Conservation (phyloP, 768 basidiomycete genomes). For the Tulasnella sp. region DNA sequence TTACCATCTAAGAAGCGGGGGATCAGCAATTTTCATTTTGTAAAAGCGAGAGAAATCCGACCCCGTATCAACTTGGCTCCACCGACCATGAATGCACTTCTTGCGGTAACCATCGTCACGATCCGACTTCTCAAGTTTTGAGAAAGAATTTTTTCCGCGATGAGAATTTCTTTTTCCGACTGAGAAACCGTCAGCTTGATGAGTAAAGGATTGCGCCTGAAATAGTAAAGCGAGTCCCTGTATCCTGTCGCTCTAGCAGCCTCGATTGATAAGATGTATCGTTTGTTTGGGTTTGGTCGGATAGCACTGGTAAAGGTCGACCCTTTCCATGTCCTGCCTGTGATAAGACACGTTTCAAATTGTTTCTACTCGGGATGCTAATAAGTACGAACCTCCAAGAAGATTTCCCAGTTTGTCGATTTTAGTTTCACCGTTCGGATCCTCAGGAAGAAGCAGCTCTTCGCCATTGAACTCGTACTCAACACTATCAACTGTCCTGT, state of each 20-base stretch:
- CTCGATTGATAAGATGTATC: conserved; percentile 95
- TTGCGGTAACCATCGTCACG: conserved; percentile 84
- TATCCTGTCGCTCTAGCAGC: conserved; percentile 93
- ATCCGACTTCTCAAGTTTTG: conserved; percentile 80
- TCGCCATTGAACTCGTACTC: conserved; percentile 75
- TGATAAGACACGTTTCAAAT: not conserved
- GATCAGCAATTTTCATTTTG: not conserved
- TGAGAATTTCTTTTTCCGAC: conserved; percentile 84
- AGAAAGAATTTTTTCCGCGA: conserved; percentile 75
- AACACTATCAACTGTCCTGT: conserved; percentile 42
- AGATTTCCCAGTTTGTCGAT: conserved; percentile 76
- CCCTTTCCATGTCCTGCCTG: conserved; percentile 81
- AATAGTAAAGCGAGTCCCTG: conserved; percentile 95
- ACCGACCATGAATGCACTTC: conserved; percentile 89
- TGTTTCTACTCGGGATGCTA: not conserved
- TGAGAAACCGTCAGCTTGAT: conserved; percentile 84
- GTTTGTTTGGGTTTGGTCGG: conserved; percentile 58
- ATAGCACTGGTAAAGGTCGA: conserved; percentile 76
- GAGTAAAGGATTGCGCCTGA: conserved; percentile 79
- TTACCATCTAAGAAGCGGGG: conserved; percentile 57
- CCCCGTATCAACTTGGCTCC: conserved; percentile 83
- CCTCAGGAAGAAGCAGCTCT: conserved; percentile 72
- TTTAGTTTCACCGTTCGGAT: conserved; percentile 82
- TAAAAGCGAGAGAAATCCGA: conserved; percentile 28
- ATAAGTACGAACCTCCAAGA: conserved; percentile 43